Conservation (phyloP, 305 asterid genomes). For the Fraxinus platypoda region DNA sequence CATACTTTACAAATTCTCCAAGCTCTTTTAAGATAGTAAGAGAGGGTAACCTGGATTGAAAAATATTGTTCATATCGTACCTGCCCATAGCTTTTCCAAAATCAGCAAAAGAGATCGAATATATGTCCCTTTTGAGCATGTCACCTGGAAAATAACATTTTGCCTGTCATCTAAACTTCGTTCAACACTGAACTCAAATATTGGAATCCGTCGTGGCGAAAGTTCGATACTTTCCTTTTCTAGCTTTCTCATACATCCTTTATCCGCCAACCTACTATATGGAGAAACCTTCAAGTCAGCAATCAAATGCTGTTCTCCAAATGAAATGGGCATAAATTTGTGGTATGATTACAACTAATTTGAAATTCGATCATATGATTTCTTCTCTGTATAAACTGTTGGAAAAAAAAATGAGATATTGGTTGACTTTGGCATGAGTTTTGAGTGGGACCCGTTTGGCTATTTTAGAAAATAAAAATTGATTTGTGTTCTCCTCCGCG, state of each 20-base stretch:
- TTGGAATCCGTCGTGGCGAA: slow-evolving; percentile 75
- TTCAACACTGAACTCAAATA: slow-evolving; percentile 69
- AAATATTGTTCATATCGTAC: slow-evolving; percentile 32
- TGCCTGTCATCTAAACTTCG: slow-evolving; percentile 89
- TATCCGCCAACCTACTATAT: slow-evolving; percentile 80
- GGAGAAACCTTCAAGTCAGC: slow-evolving; percentile 2
- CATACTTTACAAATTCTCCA: background rate
- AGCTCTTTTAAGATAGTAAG: background rate
- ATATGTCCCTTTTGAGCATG: slow-evolving; percentile 91
- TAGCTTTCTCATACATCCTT: slow-evolving; percentile 91
- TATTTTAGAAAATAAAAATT: no score
- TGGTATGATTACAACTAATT: background rate
- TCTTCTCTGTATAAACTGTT: background rate
- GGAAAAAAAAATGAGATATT: no score
- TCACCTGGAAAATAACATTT: slow-evolving; percentile 80
- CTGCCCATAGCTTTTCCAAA: slow-evolving; percentile 83
- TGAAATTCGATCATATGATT: background rate
- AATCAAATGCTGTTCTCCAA: background rate
- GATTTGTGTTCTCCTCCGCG: no score
- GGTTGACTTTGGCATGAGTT: no score
- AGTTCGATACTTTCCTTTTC: slow-evolving; percentile 91
- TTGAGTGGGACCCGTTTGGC: no score
- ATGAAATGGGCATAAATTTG: background rate
- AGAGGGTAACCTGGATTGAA: background rate
- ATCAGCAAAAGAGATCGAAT: slow-evolving; percentile 91